Evolutionary conservation across 352 stramenopile genomes (phyloP), one percentile per base, ranked within the genome.

Genomic region (Pythium biforme): DNA sequence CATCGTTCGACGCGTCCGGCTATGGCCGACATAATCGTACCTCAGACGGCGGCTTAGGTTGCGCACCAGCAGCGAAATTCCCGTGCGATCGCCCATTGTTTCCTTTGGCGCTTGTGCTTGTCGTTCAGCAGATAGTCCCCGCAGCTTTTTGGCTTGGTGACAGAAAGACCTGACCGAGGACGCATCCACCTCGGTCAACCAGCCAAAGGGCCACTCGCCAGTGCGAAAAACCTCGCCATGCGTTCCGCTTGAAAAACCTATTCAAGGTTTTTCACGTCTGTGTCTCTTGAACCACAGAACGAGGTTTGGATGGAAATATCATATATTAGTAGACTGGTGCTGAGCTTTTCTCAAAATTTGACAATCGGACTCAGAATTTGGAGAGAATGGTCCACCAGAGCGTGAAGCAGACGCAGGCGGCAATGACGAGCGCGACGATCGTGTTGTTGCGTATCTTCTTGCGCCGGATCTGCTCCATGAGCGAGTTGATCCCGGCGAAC

Each of bases 381-480:
- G 79, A 91, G 46, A 95, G 70, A 55, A 95, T 77, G 37, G 81
- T 81, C 87, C 87, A 99, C 94, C 95, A 99, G 14, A 99, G 80
- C 34, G 93, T 98, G 62, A 99, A 99, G 66, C 96, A 95, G 62
- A 99, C 82, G 76, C 96, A 99, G 45, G 66, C 86, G 7, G 97
- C 94, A 70, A 99, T 97, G 47, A 99, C 94, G 46, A 97, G 85
- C 56, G 92, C 94, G 23, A 99, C 68, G 83, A 99, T 97, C 41
- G 87, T 96, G 75, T 99, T 98, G 83, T 99, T 98, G 67, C 90
- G 87, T 68, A 97, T 92, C 79, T 98, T 97, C 80, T 98, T 98
- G 73, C 94, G 89, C 41, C 87, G 83, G 68, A 99, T 99, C 68
- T 96, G 83, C 56, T 98, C 96, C 67, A 99, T 94, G 63, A 99